phyloP scores from a whole-genome alignment of 768 basidiomycete genomes.

The Kockovaella imperatae region DNA sequence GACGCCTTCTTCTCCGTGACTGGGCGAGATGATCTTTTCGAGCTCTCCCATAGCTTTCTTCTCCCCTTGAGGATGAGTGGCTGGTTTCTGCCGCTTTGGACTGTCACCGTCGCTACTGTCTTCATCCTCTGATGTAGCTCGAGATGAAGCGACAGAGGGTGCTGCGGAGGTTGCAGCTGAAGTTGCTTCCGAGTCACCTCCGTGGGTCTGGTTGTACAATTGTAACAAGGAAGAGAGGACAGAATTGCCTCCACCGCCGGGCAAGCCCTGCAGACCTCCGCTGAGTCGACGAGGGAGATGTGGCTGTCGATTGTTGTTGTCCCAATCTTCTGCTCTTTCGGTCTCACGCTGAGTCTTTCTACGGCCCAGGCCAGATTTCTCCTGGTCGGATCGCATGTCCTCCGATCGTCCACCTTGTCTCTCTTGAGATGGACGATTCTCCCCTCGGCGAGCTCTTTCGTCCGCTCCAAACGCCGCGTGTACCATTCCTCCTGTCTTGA shows the following conservation, averaged over 20 bases:
- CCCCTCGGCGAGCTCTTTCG: slow-evolving; percentile 7
- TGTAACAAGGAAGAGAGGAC: slow-evolving; percentile 61
- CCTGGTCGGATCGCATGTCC: too few relatives aligned
- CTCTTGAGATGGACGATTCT: too few relatives aligned
- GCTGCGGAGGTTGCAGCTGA: slow-evolving; percentile 39
- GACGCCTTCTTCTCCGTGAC: slow-evolving; percentile 2
- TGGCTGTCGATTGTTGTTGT: slow-evolving; percentile 16
- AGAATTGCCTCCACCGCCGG: slow-evolving; percentile 26
- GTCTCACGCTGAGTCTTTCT: not conserved
- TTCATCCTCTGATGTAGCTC: slow-evolving; percentile 33
- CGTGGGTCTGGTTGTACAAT: slow-evolving; percentile 51
- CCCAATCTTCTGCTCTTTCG: slow-evolving; percentile 1
- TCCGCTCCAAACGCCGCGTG: slow-evolving; percentile 20
- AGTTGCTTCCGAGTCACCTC: slow-evolving; percentile 32
- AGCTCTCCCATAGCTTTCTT: slow-evolving; percentile 8
- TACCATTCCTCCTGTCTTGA: slow-evolving; percentile 20
- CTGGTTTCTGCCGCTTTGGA: too few relatives aligned
- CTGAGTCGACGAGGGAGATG: slow-evolving; percentile 1
- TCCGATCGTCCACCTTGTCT: too few relatives aligned
- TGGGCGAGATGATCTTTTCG: slow-evolving; percentile 6
- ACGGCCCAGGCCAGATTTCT: not conserved
- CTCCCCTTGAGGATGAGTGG: slow-evolving; percentile 20
- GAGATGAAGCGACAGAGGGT: slow-evolving; percentile 38
- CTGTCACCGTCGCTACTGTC: slow-evolving; percentile 24
- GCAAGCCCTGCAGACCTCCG: slow-evolving; percentile 3